These are phyloP conservation scores for Oryza glumipatula DNA, from an alignment of 176 grass and related monocot species.

Conservation along the genomic window DNA sequence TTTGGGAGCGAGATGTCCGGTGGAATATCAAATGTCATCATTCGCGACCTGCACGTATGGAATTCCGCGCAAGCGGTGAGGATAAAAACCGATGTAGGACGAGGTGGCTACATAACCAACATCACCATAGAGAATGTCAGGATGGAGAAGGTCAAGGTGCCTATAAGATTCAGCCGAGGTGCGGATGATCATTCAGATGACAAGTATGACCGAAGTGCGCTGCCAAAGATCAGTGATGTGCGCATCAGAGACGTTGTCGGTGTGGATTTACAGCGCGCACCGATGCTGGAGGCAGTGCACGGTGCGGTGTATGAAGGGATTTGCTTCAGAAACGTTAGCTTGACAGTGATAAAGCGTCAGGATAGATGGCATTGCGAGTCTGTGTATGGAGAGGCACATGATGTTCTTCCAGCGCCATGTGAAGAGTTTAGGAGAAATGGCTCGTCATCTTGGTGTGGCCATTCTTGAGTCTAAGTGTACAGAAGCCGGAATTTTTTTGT, in stretches of 20 bases:
- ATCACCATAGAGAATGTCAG: constrained; percentile 61
- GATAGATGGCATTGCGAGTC: constrained; percentile 72
- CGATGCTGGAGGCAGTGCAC: constrained; percentile 63
- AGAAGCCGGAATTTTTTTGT: constrained; percentile 1
- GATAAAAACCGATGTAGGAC: constrained; percentile 69
- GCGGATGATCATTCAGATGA: constrained; percentile 64
- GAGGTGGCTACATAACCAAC: constrained; percentile 89
- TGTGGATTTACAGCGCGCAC: constrained; percentile 46
- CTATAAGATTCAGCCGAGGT: constrained; percentile 75
- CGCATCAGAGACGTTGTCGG: constrained; percentile 59
- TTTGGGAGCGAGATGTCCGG: constrained; percentile 95
- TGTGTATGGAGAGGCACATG: constrained; percentile 62
- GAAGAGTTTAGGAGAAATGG: constrained; percentile 57
- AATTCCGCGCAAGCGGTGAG: constrained; percentile 68
- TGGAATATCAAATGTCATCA: constrained; percentile 68
- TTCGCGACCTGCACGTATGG: constrained; percentile 68
- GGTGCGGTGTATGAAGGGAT: constrained; percentile 67
- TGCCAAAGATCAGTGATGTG: constrained; percentile 62
- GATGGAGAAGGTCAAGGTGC: constrained; percentile 84
- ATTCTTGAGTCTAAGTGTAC: constrained; percentile 34
- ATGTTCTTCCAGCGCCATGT: constrained; percentile 72
- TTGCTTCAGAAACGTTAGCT: constrained; percentile 76
- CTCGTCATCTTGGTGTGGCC: constrained; percentile 61
- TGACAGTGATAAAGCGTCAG: constrained; percentile 46
- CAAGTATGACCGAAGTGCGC: constrained; percentile 46